phyloP scores from a whole-genome alignment of 495 filamentous ascomycete genomes.

The Neurospora tetrasperma region DNA sequence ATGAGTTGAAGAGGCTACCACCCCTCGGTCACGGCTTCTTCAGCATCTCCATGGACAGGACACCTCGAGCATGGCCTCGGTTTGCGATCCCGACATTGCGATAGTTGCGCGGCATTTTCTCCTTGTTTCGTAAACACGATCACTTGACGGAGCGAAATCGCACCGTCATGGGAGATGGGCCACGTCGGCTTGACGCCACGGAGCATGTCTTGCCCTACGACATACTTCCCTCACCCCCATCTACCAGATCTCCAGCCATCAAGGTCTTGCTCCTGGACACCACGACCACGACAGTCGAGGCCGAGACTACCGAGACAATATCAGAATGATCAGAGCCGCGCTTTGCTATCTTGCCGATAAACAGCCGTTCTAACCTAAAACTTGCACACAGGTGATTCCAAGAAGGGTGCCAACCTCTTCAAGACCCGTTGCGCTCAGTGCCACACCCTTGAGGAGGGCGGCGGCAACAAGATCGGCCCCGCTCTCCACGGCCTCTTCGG shows the following conservation, averaged over 20 bases:
- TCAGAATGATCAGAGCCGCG: background rate
- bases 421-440: slow-evolving; percentile 99
- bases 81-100: background rate
- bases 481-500: slow-evolving; percentile 96
- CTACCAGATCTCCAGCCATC: background rate
- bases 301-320: background rate
- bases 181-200: background rate
- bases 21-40: background rate
- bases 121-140: slow-evolving; percentile 4
- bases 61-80: background rate
- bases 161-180: background rate
- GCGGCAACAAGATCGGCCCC: slow-evolving; percentile 95
- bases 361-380: slow-evolving; percentile 23
- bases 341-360: background rate
- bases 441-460: slow-evolving; percentile 81
- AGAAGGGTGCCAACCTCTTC: slow-evolving; percentile 99
- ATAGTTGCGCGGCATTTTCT: slow-evolving; percentile 32
- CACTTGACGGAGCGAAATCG: background rate
- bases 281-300: background rate
- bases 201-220: background rate
- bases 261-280: background rate
- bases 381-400: slow-evolving; percentile 62
- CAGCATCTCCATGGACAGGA: background rate
- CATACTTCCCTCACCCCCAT: background rate
- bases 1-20: background rate